Evolutionary conservation across 2,329 filamentous ascomycete genomes (phyloP).

Genomic region (Sordariomycetes sp.): DNA sequence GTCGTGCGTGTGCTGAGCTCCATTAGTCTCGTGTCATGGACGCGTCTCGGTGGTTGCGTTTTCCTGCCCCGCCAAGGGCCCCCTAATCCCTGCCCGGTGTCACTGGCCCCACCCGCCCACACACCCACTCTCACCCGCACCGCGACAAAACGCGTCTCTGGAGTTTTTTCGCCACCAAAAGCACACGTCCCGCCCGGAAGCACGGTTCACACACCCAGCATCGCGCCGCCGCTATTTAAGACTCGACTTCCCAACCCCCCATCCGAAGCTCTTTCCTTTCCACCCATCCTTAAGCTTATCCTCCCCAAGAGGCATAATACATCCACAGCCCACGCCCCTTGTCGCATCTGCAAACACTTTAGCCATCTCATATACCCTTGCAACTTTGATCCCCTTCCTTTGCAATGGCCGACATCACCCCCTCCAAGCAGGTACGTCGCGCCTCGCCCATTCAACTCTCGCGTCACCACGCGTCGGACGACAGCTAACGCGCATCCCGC

Average conservation of each 20-base stretch:
- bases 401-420: constrained; percentile 61
- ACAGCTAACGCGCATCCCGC: neutral
- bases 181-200: neutral
- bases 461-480: neutral
- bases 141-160: constrained; percentile 1
- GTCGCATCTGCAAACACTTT: neutral
- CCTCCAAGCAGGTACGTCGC: constrained; percentile 42
- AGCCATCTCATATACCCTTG: neutral
- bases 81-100: neutral
- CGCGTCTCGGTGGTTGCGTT: neutral
- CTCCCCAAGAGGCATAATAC: constrained; percentile 1
- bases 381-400: neutral
- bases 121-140: neutral
- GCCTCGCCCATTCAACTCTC: constrained; percentile 7
- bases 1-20: neutral
- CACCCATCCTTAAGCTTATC: constrained; percentile 1
- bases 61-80: neutral
- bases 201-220: neutral
- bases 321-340: neutral
- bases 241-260: neutral
- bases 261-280: neutral
- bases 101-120: neutral
- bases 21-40: neutral
- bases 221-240: constrained; percentile 2
- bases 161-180: constrained; percentile 1